Conservation (phyloP, 2,329 filamentous ascomycete genomes). For the Arthrocladium fulminans region DNA sequence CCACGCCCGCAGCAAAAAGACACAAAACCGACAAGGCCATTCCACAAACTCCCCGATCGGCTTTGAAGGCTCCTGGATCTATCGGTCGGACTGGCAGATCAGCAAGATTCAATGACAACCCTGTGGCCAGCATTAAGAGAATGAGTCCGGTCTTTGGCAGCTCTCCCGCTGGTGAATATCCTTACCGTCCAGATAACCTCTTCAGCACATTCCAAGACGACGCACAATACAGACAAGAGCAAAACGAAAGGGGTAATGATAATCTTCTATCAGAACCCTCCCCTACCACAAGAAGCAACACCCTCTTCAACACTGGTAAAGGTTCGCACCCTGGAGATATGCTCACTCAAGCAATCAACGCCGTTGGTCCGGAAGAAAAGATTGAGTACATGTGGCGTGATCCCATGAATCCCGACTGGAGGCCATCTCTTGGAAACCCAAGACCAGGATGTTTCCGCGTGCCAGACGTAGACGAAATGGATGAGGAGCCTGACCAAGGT, state of each 20-base stretch:
- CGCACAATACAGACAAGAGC: neutral
- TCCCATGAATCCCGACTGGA: slow-evolving; percentile 5
- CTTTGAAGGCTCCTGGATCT: slow-evolving; percentile 7
- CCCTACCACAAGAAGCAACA: neutral
- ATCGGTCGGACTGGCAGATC: slow-evolving; percentile 6
- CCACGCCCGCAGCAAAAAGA: slow-evolving; percentile 4
- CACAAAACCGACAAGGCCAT: neutral
- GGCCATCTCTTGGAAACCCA: slow-evolving; percentile 5
- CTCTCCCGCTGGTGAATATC: slow-evolving; percentile 5
- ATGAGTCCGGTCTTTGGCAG: slow-evolving; percentile 1
- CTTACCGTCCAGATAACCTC: neutral
- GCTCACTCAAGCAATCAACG: slow-evolving; percentile 1
- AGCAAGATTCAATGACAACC: slow-evolving; percentile 8
- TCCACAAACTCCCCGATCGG: slow-evolving; percentile 7
- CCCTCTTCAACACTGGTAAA: neutral
- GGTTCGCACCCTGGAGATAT: neutral
- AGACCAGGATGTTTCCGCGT: slow-evolving; percentile 2
- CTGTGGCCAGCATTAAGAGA: slow-evolving; percentile 3
- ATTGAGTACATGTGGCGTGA: slow-evolving; percentile 2
- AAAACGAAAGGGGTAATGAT: neutral
- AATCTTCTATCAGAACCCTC: neutral
- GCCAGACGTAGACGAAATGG: neutral
- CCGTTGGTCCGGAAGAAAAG: neutral
- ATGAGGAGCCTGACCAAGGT: neutral
- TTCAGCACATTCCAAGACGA: slow-evolving; percentile 2